These are phyloP conservation scores for Fusarium vanettenii DNA, from an alignment of 2,329 filamentous ascomycete genomes.

Conservation along the genomic window DNA sequence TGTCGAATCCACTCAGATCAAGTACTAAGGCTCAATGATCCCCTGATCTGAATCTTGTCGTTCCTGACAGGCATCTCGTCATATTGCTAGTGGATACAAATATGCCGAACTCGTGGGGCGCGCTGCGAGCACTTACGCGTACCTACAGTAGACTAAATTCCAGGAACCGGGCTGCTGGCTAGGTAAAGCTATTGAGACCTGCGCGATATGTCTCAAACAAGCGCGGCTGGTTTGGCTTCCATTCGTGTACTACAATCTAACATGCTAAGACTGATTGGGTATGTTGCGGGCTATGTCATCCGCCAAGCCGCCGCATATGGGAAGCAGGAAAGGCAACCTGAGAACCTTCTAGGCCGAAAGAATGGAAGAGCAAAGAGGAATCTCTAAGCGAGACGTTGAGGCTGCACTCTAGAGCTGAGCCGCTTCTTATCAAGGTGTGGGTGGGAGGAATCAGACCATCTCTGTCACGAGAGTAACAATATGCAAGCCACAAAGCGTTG, in stretches of 20 bases:
- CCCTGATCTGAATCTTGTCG: neutral
- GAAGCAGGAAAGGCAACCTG: neutral
- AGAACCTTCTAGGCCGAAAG: neutral
- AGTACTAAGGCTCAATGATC: neutral
- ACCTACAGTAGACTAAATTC: neutral
- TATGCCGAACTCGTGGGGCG: neutral
- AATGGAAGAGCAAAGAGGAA: neutral
- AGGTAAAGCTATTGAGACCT: neutral
- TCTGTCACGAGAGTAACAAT: neutral
- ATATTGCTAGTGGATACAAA: neutral
- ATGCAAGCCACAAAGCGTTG: neutral
- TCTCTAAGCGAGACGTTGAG: neutral
- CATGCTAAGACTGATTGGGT: neutral
- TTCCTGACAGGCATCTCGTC: neutral
- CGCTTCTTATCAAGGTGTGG: neutral
- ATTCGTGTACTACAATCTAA: neutral
- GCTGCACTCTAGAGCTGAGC: neutral
- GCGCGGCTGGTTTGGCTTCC: neutral
- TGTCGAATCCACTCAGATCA: neutral
- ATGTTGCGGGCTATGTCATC: neutral
- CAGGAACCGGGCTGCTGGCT: neutral
- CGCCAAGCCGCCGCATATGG: neutral
- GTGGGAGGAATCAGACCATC: neutral
- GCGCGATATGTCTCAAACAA: neutral
- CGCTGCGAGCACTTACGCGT: neutral